A percentile compares a stretch with the other conserved stretches of the same genome.
Conservation (phyloP, 2,329 filamentous ascomycete species). For the Fusarium clavum region DNA sequence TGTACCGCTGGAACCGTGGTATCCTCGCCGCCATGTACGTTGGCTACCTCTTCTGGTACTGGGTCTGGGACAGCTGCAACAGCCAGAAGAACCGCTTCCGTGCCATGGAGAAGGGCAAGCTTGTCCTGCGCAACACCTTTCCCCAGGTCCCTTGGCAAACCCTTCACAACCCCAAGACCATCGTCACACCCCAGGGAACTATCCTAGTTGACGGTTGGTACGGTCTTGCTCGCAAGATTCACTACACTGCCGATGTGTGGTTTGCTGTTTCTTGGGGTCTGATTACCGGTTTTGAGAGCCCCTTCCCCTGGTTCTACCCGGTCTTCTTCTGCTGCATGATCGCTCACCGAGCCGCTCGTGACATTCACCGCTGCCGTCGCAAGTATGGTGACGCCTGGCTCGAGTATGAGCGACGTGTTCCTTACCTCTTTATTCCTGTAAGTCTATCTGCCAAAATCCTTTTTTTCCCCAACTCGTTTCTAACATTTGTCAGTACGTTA, state of each 20-base stretch:
- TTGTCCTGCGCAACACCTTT: conserved; percentile 80
- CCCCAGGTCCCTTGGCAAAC: conserved; percentile 92
- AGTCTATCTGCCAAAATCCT: background rate
- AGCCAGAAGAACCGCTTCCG: conserved; percentile 95
- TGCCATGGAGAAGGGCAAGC: conserved; percentile 78
- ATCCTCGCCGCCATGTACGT: conserved; percentile 73
- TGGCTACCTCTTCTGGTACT: conserved; percentile 86
- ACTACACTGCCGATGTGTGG: conserved; percentile 63
- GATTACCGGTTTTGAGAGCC: conserved; percentile 68
- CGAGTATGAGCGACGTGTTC: conserved; percentile 82
- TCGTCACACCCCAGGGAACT: conserved; percentile 77
- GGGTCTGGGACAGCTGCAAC: conserved; percentile 92
- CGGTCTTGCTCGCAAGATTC: conserved; percentile 73
- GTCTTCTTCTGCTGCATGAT: conserved; percentile 88
- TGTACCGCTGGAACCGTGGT: conserved; percentile 80
- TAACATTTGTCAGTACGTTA: conserved; percentile 54
- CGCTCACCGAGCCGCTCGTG: conserved; percentile 78
- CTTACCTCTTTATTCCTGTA: conserved; percentile 85
- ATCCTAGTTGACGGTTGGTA: conserved; percentile 91
- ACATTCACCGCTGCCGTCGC: conserved; percentile 79
- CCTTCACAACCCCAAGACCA: conserved; percentile 82
- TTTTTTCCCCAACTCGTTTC: background rate
- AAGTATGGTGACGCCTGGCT: conserved; percentile 88
- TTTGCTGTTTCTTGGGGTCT: conserved; percentile 64
- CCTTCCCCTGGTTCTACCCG: conserved; percentile 93